Conservation (phyloP, 768 basidiomycete species). For the Rhodotorula paludigena region DNA sequence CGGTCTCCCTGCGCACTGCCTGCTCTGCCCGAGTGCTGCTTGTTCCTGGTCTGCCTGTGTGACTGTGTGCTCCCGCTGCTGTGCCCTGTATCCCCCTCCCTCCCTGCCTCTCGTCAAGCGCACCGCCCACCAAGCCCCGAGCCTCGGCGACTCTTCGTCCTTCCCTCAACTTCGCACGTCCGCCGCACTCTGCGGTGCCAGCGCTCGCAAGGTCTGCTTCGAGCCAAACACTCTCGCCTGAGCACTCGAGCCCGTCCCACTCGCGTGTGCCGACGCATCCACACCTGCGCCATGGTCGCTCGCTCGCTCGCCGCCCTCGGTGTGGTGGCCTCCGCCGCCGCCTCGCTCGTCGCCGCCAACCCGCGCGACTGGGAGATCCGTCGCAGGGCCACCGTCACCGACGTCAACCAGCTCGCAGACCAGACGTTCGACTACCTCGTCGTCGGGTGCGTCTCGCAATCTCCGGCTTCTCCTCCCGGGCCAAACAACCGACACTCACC, state of each 20-base stretch:
- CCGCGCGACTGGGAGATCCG: constrained; percentile 22
- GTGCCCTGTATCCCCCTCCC: no score
- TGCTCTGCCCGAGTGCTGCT: no score
- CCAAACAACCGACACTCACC: not conserved
- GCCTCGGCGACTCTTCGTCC: not conserved
- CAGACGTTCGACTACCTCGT: constrained; percentile 40
- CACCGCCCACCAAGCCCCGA: no score
- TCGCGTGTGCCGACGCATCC: not conserved
- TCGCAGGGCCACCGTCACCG: constrained; percentile 17
- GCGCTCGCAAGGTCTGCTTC: not conserved
- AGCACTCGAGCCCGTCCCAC: not conserved
- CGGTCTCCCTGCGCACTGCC: no score
- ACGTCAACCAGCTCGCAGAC: constrained; percentile 8
- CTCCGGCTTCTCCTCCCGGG: not conserved
- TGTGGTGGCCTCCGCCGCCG: not conserved
- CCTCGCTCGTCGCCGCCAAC: not conserved
- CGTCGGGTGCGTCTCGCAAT: constrained; percentile 18
- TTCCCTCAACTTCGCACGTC: not conserved
- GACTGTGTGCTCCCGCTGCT: no score
- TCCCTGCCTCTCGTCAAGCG: not conserved
- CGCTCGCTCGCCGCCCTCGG: not conserved
- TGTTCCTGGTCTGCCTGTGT: no score
- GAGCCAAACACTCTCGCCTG: not conserved
- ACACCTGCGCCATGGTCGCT: not conserved
- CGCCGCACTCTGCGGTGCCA: not conserved